Base-by-base conservation (phyloP, 75 land plant genomes). In the Selaginella tamariscina region DNA sequence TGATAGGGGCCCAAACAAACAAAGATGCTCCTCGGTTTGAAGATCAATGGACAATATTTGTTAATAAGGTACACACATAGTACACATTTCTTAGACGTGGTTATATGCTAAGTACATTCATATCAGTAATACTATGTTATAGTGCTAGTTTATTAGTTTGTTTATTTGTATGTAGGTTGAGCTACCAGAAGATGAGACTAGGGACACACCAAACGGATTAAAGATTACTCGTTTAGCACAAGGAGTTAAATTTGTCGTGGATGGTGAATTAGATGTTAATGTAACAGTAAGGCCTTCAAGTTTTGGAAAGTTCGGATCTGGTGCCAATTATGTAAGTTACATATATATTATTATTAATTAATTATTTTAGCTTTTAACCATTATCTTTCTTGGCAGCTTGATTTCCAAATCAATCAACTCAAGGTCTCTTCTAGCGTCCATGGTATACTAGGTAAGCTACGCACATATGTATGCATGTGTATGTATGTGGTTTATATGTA, bases 271-370 rank as follows among this genome's bases (percentile, higher is more conserved):
- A 9, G 74, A 76, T 27, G 28, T 77, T 0, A 57, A 66, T 39
- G 66, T 57, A 24, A 72, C 59, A 15, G 70, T 72, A n/a, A 56
- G 71, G 29, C 69, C 33, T 22, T 56, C 78, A 1, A 67, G 72
- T 8, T 77, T 62, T 32, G 75, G 78, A 21, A 66, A 23, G 31
- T 56, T 49, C 24, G 78, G 78, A 29, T 77, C 78, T 15, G 32
- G 77, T 29, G 76, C 70, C n/a, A 68, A 77, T 24, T 77, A 71
- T 59, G 78, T 77, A 54, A 70, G 56, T n/a, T n/a, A n/a, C n/a
- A n/a, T n/a, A n/a, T n/a, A n/a, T n/a, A n/a, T n/a, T n/a, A n/a
- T n/a, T n/a, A n/a, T n/a, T n/a, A n/a, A n/a, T n/a, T n/a, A n/a
- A n/a, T n/a, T n/a, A n/a, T n/a, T n/a, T n/a, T n/a, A n/a, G n/a